phyloP scores from a whole-genome alignment of 768 basidiomycete genomes.

The Imleria badia region DNA sequence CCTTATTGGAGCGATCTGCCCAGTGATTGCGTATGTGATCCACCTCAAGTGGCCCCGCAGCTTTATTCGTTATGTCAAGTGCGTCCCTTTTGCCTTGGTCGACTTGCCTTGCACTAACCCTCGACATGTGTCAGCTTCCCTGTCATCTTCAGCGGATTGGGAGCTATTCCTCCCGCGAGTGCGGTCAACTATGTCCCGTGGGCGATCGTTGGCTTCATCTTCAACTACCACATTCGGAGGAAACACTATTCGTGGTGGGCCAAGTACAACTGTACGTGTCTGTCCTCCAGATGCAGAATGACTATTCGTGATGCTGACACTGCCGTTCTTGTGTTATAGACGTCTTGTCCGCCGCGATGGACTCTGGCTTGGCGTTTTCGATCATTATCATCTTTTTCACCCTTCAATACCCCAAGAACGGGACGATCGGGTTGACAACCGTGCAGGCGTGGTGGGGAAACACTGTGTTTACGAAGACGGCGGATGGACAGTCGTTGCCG shows the following conservation, averaged over 20 bases:
- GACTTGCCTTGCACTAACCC: neutral
- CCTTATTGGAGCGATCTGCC: slow-evolving; percentile 68
- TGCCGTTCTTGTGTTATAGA: slow-evolving; percentile 30
- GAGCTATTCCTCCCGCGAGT: slow-evolving; percentile 62
- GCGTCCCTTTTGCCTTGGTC: slow-evolving; percentile 21
- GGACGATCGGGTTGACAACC: slow-evolving; percentile 52
- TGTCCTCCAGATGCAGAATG: neutral
- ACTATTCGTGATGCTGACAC: slow-evolving; percentile 15
- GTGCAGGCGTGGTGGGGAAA: slow-evolving; percentile 77
- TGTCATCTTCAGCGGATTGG: slow-evolving; percentile 55
- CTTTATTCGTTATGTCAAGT: slow-evolving; percentile 64
- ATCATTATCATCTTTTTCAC: slow-evolving; percentile 57
- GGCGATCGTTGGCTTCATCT: slow-evolving; percentile 63
- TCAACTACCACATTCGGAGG: slow-evolving; percentile 60
- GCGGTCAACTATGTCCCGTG: slow-evolving; percentile 69
- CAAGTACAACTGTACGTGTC: slow-evolving; percentile 45
- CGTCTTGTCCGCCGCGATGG: slow-evolving; percentile 70
- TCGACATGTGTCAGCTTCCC: slow-evolving; percentile 34
- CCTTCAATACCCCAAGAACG: slow-evolving; percentile 65
- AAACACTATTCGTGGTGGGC: slow-evolving; percentile 67
- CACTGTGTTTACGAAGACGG: slow-evolving; percentile 33
- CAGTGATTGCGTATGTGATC: slow-evolving; percentile 53
- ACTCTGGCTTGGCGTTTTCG: slow-evolving; percentile 64
- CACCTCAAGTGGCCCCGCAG: slow-evolving; percentile 61
- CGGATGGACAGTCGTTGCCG: slow-evolving; percentile 12